Conservation (phyloP, 495 filamentous ascomycete genomes). For the Annulohypoxylon stygium region DNA sequence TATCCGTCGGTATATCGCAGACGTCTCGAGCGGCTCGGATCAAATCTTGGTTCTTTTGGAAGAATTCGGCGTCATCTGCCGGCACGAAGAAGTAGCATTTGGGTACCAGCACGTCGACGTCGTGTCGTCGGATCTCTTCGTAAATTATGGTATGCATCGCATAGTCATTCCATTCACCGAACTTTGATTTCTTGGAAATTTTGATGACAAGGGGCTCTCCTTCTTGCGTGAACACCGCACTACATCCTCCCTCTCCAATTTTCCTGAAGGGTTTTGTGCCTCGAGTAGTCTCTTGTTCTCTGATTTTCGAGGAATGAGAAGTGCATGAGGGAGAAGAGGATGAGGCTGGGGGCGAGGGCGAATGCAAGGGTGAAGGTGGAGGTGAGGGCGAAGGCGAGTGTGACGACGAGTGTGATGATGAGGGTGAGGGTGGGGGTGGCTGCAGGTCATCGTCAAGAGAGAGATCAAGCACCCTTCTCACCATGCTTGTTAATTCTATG, state of each 20-base stretch:
- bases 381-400: no score
- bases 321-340: neutral
- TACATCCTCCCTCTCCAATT: constrained; percentile 15
- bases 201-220: neutral
- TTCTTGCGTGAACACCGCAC: constrained; percentile 6
- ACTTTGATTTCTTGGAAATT: constrained; percentile 1
- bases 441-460: no score
- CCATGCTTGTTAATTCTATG: no score
- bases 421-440: no score
- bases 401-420: no score
- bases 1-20: constrained; percentile 5
- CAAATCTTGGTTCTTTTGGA: constrained; percentile 6
- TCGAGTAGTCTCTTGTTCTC: neutral
- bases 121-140: neutral
- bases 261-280: neutral
- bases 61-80: neutral
- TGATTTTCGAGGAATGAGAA: neutral
- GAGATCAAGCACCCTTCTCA: no score
- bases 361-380: no score
- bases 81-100: constrained; percentile 11
- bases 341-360: no score
- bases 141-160: constrained; percentile 13
- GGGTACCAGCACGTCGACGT: neutral
- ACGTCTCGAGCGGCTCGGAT: neutral
- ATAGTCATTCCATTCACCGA: constrained; percentile 16